Evolutionary conservation across 192 early-diverging fungal genomes (phyloP), one percentile per base, ranked within the genome.

Genomic region (Phycomyces blakesleeanus): DNA sequence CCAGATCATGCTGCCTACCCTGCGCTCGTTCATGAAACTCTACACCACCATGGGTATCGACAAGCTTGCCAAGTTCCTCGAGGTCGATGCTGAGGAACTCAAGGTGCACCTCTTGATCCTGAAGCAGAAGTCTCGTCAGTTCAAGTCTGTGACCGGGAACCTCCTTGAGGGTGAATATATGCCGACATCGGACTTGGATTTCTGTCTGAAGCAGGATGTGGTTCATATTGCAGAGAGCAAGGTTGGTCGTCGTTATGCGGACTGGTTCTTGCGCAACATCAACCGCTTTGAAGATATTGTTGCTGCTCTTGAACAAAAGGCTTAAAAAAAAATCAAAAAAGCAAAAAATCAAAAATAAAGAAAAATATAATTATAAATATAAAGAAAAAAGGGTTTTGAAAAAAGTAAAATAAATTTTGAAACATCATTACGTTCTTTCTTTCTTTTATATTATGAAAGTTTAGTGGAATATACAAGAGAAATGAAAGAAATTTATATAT

Each of bases 181-280:
- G 25, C 72, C 86, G 11, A 88, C 91, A 8, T 89, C 89, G 2
- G 94, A 98, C 65, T 69, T 96, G 63, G 93, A 98, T 76, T 96
- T 98, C 77, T 94, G 89, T 71, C 61, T 98, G 63, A 91, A 92
- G 82, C 78, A 94, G 71, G 93, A 96, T 57, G 89, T 98, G 87
- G 91, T 98, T 74, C 88, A 93, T 76, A 91, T 98, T 78, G 87
- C 89, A 10, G 96, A 98, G 78, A 89, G 85, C 78, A 93, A 95
- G 73, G 85, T 92, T n/a, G 93, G 91, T 26, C 86, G 93, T 47
- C 86, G 92, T 61, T 93, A 92, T 73, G 94, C 87, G 38, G 96
- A 98, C 66, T 98, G 92, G 92, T 96, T 96, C 68, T 89, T 96
- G 70, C 87, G 94, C 61, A 89, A 98, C 78, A 90, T 93, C 63